Evolutionary conservation across 2,329 filamentous ascomycete species (phyloP).

Genomic region (Thielaviopsis ethacetica): DNA sequence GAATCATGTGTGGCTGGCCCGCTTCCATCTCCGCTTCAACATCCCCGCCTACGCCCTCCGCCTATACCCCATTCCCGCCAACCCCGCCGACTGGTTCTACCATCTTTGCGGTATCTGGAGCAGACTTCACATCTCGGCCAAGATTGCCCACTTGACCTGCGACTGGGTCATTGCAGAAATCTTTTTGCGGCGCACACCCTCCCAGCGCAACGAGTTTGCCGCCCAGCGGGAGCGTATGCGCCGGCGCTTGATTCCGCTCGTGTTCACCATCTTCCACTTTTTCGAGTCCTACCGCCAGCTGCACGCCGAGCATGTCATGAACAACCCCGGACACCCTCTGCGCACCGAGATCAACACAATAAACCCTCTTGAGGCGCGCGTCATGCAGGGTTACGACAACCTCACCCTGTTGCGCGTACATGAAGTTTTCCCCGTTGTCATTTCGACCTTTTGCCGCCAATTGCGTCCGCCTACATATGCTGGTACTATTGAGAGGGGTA

Average conservation of each 20-base stretch:
- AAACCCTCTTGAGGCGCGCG: slow-evolving; percentile 44
- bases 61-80: slow-evolving; percentile 38
- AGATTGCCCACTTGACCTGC: slow-evolving; percentile 44
- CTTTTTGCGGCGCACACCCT: slow-evolving; percentile 40
- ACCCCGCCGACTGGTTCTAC: slow-evolving; percentile 35
- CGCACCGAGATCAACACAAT: slow-evolving; percentile 37
- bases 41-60: slow-evolving; percentile 44
- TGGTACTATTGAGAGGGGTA: slow-evolving; percentile 42
- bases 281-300: slow-evolving; percentile 47
- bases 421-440: slow-evolving; percentile 46
- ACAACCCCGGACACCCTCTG: slow-evolving; percentile 35
- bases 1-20: slow-evolving; percentile 44
- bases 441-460: slow-evolving; percentile 47
- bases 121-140: slow-evolving; percentile 45
- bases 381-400: slow-evolving; percentile 50
- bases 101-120: slow-evolving; percentile 51
- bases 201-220: slow-evolving; percentile 39
- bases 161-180: slow-evolving; percentile 51
- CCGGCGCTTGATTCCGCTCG: slow-evolving; percentile 42
- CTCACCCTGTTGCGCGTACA: slow-evolving; percentile 45
- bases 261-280: slow-evolving; percentile 52
- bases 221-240: slow-evolving; percentile 48
- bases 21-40: slow-evolving; percentile 42
- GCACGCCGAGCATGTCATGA: slow-evolving; percentile 38
- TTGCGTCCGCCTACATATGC: slow-evolving; percentile 48